Conservation (phyloP, 2,329 filamentous ascomycete genomes). For the Monosporascus sp. region DNA sequence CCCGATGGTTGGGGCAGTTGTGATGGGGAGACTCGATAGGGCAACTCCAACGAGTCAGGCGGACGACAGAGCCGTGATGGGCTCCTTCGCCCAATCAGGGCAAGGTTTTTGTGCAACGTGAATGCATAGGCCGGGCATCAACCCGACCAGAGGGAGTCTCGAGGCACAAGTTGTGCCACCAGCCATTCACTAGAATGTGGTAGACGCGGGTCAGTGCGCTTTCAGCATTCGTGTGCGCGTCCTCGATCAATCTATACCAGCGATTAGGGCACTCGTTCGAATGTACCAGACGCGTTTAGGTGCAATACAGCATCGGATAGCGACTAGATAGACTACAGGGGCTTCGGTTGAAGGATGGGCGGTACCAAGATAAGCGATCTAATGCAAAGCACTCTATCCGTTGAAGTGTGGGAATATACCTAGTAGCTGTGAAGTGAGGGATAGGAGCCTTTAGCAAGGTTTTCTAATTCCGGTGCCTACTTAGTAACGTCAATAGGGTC, state of each 20-base stretch:
- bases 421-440: not conserved
- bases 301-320: not conserved
- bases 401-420: too few species aligned
- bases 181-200: not conserved
- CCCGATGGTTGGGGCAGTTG: not conserved
- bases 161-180: not conserved
- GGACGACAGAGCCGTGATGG: not conserved
- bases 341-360: not conserved
- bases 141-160: not conserved
- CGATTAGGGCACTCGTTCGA: too few species aligned
- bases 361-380: not conserved
- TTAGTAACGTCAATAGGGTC: too few species aligned
- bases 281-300: not conserved
- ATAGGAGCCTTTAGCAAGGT: not conserved
- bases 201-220: not conserved
- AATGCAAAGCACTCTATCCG: not conserved
- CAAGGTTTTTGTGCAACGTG: not conserved
- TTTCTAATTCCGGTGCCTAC: not conserved
- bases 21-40: not conserved
- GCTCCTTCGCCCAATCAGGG: not conserved
- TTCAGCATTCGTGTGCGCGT: not conserved
- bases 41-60: slow-evolving; percentile 4
- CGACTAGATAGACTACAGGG: not conserved
- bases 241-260: too few species aligned
- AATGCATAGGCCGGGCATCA: not conserved